A percentile compares a stretch with the other conserved stretches of the same genome.
Evolutionary conservation across 257 asterid genomes (phyloP).

Genomic region (Solanum chmielewskii): DNA sequence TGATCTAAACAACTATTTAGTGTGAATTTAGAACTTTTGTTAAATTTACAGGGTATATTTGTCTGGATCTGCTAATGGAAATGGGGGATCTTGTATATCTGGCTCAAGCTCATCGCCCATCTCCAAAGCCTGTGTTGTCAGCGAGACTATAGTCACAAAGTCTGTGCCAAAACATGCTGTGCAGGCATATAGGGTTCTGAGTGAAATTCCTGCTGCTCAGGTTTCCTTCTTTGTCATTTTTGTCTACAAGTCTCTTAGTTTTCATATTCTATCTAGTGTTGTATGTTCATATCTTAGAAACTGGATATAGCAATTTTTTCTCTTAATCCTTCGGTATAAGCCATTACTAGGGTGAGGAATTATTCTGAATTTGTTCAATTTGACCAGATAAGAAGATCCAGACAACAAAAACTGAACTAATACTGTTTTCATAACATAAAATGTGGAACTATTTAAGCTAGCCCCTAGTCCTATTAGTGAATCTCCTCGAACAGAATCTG

Average conservation of each 20-base stretch:
- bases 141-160: conserved; percentile 4
- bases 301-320: background rate
- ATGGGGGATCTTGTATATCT: conserved; percentile 8
- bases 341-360: background rate
- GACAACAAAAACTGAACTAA: background rate
- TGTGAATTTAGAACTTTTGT: background rate
- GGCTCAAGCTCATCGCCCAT: background rate
- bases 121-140: conserved; percentile 17
- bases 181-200: conserved; percentile 41
- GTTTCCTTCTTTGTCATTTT: conserved; percentile 6
- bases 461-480: background rate
- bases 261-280: background rate
- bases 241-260: background rate
- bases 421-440: background rate
- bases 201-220: conserved; percentile 44
- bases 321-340: background rate
- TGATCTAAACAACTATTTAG: background rate
- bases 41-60: conserved; percentile 39
- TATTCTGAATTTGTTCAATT: background rate
- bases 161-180: conserved; percentile 37
- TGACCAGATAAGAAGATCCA: background rate
- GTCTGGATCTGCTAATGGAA: conserved; percentile 22
- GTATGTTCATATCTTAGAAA: background rate
- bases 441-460: background rate
- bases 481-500: background rate